Conservation (phyloP, 805 yeast species). For the Zygosaccharomyces kombuchaensis region DNA sequence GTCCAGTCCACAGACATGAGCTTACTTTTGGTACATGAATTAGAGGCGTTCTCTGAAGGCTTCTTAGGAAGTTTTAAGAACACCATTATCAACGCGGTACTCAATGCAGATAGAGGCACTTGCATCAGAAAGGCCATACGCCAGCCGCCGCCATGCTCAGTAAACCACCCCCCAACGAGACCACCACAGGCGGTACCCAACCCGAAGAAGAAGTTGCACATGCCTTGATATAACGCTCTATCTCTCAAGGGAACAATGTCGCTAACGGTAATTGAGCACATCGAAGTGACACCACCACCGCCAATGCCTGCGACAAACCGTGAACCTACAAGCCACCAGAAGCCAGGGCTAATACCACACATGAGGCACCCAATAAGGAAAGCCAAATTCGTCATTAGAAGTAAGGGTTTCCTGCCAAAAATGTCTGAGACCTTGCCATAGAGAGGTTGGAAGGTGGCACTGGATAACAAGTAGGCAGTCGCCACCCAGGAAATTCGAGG, state of each 20-base stretch:
- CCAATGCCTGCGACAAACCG: conserved; percentile 80
- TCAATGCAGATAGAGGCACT: conserved; percentile 47
- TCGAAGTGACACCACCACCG: conserved; percentile 78
- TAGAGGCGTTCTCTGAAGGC: conserved; percentile 18
- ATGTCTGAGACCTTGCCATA: conserved; percentile 69
- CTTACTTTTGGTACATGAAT: conserved; percentile 4
- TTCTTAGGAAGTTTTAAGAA: conserved; percentile 37
- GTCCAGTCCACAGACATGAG: conserved; percentile 47
- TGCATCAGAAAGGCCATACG: conserved; percentile 54
- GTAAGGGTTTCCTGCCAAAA: conserved; percentile 57
- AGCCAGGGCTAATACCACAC: conserved; percentile 48
- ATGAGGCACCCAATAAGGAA: conserved; percentile 56
- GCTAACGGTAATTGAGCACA: conserved; percentile 69
- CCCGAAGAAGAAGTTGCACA: conserved; percentile 72
- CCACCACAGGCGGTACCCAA: conserved; percentile 76
- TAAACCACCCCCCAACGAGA: conserved; percentile 54
- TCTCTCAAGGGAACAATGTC: conserved; percentile 74
- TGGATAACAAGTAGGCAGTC: conserved; percentile 61
- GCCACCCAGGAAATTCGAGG: conserved; percentile 70
- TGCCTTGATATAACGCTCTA: conserved; percentile 79
- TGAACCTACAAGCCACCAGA: conserved; percentile 46
- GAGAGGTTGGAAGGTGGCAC: conserved; percentile 70
- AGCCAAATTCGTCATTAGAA: conserved; percentile 48
- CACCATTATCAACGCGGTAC: conserved; percentile 44
- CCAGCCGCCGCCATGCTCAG: conserved; percentile 56